phyloP scores from a whole-genome alignment of 192 early-diverging fungal genomes.

The Pilaira anomala region DNA sequence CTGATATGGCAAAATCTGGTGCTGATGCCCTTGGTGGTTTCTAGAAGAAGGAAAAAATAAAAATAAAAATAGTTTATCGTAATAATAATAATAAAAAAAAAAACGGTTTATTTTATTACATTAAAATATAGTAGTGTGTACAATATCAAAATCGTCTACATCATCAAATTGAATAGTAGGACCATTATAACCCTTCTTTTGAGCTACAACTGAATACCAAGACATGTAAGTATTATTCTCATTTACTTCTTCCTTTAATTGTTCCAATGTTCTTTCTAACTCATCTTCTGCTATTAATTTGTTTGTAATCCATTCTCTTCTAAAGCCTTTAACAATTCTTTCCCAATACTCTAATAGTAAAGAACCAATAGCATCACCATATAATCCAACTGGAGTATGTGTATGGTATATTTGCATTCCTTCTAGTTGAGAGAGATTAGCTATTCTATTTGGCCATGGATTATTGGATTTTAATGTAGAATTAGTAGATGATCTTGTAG shows the following conservation, averaged over 20 bases:
- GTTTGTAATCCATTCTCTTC: conserved; percentile 9
- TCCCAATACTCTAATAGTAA: conserved; percentile 27
- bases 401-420: conserved; percentile 22
- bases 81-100: neutral
- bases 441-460: conserved; percentile 26
- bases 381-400: conserved; percentile 21
- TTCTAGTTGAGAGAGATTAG: conserved; percentile 4
- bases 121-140: conserved; percentile 15
- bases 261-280: neutral
- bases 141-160: conserved; percentile 19
- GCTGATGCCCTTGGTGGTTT: conserved; percentile 29
- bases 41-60: neutral
- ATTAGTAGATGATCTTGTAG: neutral
- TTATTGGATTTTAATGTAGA: conserved; percentile 1
- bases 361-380: conserved; percentile 20
- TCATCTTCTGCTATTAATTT: conserved; percentile 21
- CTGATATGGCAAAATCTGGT: conserved; percentile 54
- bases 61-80: neutral
- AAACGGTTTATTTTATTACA: neutral
- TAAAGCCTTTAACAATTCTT: neutral
- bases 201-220: conserved; percentile 25
- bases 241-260: conserved; percentile 16
- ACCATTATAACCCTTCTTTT: conserved; percentile 27
- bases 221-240: conserved; percentile 23
- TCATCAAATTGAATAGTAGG: conserved; percentile 28